Evolutionary conservation across 202 grass and related monocot species (phyloP).

Genomic region (Dendrocalamus latiflorus): DNA sequence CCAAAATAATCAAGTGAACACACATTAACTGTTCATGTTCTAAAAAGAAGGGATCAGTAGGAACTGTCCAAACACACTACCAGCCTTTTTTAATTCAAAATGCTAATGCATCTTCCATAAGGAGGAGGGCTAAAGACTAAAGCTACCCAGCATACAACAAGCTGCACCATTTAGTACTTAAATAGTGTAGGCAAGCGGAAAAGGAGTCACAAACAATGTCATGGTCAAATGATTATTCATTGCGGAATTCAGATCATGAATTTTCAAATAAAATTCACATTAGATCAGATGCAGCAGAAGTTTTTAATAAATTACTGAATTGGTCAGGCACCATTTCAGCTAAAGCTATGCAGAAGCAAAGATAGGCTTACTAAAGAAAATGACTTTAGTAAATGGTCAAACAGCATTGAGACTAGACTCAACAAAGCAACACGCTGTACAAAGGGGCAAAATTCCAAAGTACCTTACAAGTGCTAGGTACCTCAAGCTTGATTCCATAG

Average conservation of each 20-base stretch:
- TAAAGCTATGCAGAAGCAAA: background rate
- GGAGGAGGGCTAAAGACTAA: background rate
- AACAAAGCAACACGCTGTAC: background rate
- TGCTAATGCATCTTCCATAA: background rate
- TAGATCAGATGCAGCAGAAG: background rate
- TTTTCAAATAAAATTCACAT: background rate
- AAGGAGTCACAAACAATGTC: background rate
- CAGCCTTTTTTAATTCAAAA: background rate
- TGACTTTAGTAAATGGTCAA: background rate
- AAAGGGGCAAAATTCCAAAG: background rate
- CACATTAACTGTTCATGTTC: background rate
- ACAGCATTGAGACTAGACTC: background rate
- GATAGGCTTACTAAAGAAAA: background rate
- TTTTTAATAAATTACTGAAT: background rate
- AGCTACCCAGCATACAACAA: slow-evolving; percentile 2
- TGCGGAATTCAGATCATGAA: background rate
- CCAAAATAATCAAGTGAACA: background rate
- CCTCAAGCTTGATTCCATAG: background rate
- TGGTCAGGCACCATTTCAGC: background rate
- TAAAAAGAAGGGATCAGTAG: background rate
- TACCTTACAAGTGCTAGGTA: background rate
- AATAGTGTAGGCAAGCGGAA: background rate
- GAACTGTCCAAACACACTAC: background rate
- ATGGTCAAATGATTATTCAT: background rate
- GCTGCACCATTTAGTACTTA: background rate